Base-by-base conservation (phyloP, 2,329 filamentous ascomycete genomes). In the Botrytis fabae region DNA sequence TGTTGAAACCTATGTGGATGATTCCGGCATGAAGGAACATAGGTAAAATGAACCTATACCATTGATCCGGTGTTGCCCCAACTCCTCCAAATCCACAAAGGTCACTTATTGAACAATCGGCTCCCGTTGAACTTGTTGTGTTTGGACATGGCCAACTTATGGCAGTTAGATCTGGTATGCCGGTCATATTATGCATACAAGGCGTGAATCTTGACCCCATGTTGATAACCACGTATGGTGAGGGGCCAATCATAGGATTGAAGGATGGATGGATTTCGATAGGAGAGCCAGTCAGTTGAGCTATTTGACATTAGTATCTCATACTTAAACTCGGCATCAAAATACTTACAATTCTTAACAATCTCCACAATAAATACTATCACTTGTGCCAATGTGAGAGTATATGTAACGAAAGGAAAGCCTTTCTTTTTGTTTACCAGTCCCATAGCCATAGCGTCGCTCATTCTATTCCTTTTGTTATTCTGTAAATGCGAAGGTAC, bases 171-270 rank as follows among this genome's bases (percentile, higher is more conserved):
- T 89, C 85, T 79, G 91, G 91, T 51, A 95, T 85, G 64, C 86
- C 87, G 61, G 88, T 81, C 76, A 93, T 87, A 78, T 93, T 94
- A 84, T 95, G 95, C 96, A 99, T 99, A 83, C 96, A 99, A 10
- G 95, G 93, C 4, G 92, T 89, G 81, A 93, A 99, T 75, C 96
- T 91, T 59, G 95, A 93, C 73, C 96, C 96, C 93, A 99, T 97
- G 82, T 97, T 97, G 85, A 98, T 97, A 78, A 97, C 89, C 38
- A 98, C 90, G 78, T 94, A 93, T 1, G 91, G 89, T 8, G 95
- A 97, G 1, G 96, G 96, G 0, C 96, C 96, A 80, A 99, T 97
- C 94, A 99, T 97, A 73, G 93, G 92, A 83, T 98, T 99, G 85
- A 99, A 97, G 25, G 87, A 87, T 1, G 96, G 96, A 72, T 95